Evolutionary conservation across 768 basidiomycete species (phyloP), one percentile per base, ranked within the genome.

Genomic region (Trametes cinnabarina): DNA sequence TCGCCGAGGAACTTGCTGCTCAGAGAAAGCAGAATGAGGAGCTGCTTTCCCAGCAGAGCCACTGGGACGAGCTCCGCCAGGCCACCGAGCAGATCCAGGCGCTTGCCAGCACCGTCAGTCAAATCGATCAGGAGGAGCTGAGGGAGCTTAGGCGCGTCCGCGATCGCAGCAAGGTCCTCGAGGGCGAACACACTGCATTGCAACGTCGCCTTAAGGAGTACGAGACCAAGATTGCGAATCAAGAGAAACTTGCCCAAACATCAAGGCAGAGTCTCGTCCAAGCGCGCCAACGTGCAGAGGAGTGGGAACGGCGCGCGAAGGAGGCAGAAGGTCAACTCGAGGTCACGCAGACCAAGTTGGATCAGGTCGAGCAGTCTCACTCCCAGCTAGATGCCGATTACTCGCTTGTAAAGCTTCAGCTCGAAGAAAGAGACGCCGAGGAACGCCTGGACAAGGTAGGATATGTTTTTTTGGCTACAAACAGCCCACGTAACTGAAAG

Each of bases 221-320:
- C 47, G 92, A 93, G 63, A 74, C 65, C 48, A 88, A 84, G 66
- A 62, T 79, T 3, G 67, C 77, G 25, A 87, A 82, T 63, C 82
- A 75, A 64, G 90, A 93, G 44, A 82, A 83, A 51, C 74, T 83
- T 11, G 76, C 83, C 1, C 72, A 72, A 22, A 72, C 84, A 17
- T 78, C 82, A 3, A 82, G 83, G 41, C 85, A 90, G 68, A 87
- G 72, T 68, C 77, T 92, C 26, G 71, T 79, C 20, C 85, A 88
- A 61, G 85, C 87, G 20, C 87, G 92, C 60, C 88, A 91, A 68
- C 88, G 88, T 23, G 81, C 88, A 3, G 73, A 81, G 3, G 92
- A 94, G 65, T 92, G 88, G 90, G 92, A 94, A 72, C 81, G 81
- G 61, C 85, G 85, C 22, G 83, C 88, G 19, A 85, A 85, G 65